phyloP scores from a whole-genome alignment of 2,329 filamentous ascomycete genomes.

The Claviceps digitariae region DNA sequence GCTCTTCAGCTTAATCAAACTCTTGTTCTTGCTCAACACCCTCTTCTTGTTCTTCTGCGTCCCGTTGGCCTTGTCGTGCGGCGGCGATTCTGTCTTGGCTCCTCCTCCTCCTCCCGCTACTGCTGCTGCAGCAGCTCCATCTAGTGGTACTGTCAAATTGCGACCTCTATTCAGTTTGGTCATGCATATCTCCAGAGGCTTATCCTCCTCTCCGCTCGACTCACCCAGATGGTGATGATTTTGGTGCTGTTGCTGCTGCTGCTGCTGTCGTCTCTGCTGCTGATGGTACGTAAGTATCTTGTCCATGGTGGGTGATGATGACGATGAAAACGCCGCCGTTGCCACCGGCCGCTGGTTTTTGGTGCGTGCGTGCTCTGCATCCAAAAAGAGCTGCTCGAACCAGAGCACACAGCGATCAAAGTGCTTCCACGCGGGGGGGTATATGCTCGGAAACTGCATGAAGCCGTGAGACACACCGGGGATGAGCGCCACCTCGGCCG shows the following conservation, averaged over 20 bases:
- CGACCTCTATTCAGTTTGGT: conserved; percentile 29
- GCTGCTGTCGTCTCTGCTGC: conserved; percentile 12
- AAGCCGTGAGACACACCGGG: conserved; percentile 91
- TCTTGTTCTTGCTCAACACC: conserved; percentile 28
- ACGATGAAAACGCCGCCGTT: neutral
- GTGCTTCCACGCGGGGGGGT: conserved; percentile 81
- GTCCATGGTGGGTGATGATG: neutral
- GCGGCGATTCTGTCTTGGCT: conserved; percentile 10
- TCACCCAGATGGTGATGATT: conserved; percentile 29
- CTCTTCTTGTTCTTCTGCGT: conserved; percentile 13
- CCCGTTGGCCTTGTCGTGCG: conserved; percentile 4
- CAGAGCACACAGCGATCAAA: conserved; percentile 66
- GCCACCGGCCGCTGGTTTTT: conserved; percentile 6
- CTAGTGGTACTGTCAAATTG: conserved; percentile 15
- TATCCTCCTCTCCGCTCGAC: conserved; percentile 66
- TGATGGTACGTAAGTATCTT: neutral
- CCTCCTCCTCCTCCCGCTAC: conserved; percentile 7
- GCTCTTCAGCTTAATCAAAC: conserved; percentile 40
- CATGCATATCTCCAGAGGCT: conserved; percentile 69
- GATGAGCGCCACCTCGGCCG: conserved; percentile 64
- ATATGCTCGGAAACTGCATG: conserved; percentile 76
- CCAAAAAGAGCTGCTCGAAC: conserved; percentile 65
- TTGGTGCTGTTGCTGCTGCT: conserved; percentile 13
- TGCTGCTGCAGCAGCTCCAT: neutral
- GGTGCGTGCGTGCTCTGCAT: conserved; percentile 28